phyloP scores from a whole-genome alignment of 2,329 filamentous ascomycete species.

The Claviceps sp. region DNA sequence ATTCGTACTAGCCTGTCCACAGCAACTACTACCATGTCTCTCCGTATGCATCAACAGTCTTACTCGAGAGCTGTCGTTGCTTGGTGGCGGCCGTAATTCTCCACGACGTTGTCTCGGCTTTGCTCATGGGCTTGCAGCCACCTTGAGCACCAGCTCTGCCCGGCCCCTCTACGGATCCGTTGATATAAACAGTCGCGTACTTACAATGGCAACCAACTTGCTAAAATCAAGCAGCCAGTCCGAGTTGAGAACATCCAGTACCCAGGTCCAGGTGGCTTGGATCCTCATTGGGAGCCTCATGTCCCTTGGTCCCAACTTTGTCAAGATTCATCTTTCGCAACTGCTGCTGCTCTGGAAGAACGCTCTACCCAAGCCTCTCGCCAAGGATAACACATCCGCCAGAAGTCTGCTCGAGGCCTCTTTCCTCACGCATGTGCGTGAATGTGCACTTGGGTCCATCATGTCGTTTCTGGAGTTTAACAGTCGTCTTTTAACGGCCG shows the following conservation, averaged over 20 bases:
- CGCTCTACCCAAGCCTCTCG: slow-evolving; percentile 83
- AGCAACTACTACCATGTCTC: slow-evolving; percentile 79
- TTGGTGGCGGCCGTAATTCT: slow-evolving; percentile 63
- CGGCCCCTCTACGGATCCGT: slow-evolving; percentile 90
- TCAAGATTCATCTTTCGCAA: slow-evolving; percentile 95
- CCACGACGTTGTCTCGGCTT: slow-evolving; percentile 78
- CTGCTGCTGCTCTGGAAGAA: slow-evolving; percentile 94
- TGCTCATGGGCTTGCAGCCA: slow-evolving; percentile 79
- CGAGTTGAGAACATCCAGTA: slow-evolving; percentile 79
- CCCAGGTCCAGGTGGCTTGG: slow-evolving; percentile 96
- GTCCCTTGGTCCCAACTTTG: slow-evolving; percentile 93
- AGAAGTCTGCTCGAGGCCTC: slow-evolving; percentile 78
- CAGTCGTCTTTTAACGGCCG: slow-evolving; percentile 75
- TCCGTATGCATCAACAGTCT: slow-evolving; percentile 96
- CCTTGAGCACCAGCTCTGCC: slow-evolving; percentile 75
- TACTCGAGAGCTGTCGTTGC: slow-evolving; percentile 67
- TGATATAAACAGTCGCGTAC: slow-evolving; percentile 82
- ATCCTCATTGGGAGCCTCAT: slow-evolving; percentile 92
- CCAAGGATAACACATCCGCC: slow-evolving; percentile 77
- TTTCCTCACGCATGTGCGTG: slow-evolving; percentile 85
- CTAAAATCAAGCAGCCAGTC: slow-evolving; percentile 87
- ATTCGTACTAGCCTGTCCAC: slow-evolving; percentile 81
- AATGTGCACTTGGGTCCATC: slow-evolving; percentile 85
- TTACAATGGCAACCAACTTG: slow-evolving; percentile 81
- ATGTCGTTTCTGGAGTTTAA: slow-evolving; percentile 91